A percentile compares a stretch with the other conserved stretches of the same genome.
Conservation (phyloP, 2,329 filamentous ascomycete genomes). For the Biscogniauxia mediterranea region DNA sequence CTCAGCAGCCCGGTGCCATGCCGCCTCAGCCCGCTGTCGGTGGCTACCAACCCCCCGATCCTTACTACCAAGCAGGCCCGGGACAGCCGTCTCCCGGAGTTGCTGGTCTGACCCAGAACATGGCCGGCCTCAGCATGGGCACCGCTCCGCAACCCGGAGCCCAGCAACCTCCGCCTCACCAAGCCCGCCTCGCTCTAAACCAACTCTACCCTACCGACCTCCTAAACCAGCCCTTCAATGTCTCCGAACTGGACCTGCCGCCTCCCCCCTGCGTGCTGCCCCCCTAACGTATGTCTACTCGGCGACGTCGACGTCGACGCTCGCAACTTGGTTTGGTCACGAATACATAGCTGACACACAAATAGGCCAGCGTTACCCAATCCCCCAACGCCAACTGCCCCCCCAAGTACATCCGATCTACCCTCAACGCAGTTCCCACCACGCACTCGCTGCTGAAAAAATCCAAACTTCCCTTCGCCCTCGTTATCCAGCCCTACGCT, state of each 20-base stretch:
- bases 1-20: constrained; percentile 38
- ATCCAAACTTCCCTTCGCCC: constrained; percentile 89
- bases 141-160: constrained; percentile 51
- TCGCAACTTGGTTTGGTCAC: background rate
- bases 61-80: constrained; percentile 60
- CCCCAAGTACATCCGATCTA: constrained; percentile 91
- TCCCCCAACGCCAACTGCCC: constrained; percentile 90
- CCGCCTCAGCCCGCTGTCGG: constrained; percentile 47
- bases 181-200: constrained; percentile 63
- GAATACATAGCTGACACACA: background rate
- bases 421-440: constrained; percentile 88
- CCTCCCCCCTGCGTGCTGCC: constrained; percentile 90
- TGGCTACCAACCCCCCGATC: constrained; percentile 67
- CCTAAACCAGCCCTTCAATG: constrained; percentile 89
- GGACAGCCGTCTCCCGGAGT: constrained; percentile 50
- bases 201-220: constrained; percentile 91
- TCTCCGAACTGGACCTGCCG: constrained; percentile 85
- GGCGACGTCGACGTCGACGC: background rate
- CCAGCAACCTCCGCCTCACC: constrained; percentile 48
- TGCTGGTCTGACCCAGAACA: constrained; percentile 76
- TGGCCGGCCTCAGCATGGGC: constrained; percentile 82
- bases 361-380: constrained; percentile 82
- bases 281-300: constrained; percentile 69
- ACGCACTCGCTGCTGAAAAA: constrained; percentile 94
- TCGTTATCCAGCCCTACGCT: constrained; percentile 94